Conservation (phyloP, 257 asterid genomes). For the Dorcoceras hygrometricum region DNA sequence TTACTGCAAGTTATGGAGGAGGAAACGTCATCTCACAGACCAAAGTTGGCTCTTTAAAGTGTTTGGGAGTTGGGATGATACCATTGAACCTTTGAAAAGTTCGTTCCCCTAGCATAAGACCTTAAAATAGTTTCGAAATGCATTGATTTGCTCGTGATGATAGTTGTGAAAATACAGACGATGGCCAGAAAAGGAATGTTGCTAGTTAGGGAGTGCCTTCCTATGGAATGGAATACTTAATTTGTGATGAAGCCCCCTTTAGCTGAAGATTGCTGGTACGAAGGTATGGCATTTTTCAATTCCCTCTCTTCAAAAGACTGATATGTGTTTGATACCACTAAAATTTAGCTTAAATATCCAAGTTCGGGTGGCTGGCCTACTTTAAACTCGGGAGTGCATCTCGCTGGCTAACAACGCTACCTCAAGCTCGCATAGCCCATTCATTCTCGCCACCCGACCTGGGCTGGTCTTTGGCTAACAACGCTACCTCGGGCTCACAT, state of each 20-base stretch:
- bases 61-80: conserved; percentile 38
- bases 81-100: conserved; percentile 42
- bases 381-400: no score
- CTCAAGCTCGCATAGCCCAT: no score
- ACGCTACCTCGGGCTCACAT: no score
- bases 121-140: conserved; percentile 43
- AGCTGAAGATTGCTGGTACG: conserved; percentile 47
- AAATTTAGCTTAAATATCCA: no score
- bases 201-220: conserved; percentile 20
- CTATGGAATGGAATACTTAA: conserved; percentile 36
- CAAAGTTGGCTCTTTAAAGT: conserved; percentile 32
- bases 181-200: conserved; percentile 12
- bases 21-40: conserved; percentile 46
- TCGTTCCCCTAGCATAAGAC: conserved; percentile 41
- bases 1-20: conserved; percentile 46
- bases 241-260: conserved; percentile 30
- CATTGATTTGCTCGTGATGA: conserved; percentile 41
- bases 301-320: conserved; percentile 45
- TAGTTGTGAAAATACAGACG: conserved; percentile 38
- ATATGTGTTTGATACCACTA: no score
- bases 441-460: no score
- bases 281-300: conserved; percentile 33
- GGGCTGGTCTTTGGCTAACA: no score
- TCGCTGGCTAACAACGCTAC: no score
- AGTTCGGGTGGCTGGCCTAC: no score